Base-by-base conservation (phyloP, 371 early-diverging fungal species). In the Apophysomyces elegans region DNA sequence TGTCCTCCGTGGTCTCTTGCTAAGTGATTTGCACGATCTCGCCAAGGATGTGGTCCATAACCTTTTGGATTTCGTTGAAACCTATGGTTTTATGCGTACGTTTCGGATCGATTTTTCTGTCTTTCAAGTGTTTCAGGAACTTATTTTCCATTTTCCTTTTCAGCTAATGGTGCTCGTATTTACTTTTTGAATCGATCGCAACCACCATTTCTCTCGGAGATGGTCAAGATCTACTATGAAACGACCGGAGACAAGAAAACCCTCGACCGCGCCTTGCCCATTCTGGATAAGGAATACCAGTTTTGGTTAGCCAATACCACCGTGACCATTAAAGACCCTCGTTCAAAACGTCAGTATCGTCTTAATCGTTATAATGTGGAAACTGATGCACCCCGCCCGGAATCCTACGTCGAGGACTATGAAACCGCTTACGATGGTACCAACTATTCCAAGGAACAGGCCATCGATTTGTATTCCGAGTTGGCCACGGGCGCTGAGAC, bases 121-220 rank as follows among this genome's bases (percentile, higher is more conserved):
- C 37, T 45, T 65, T 54, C 32, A 26, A 26, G 2, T 26, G 32
- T 26, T 26, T 26, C 32, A 26, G 32, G 32, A 38, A 37, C 59
- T n/a, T 57, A 63, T 21, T 35, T 37, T 54, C 32, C 5, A 14
- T 12, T 26, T 26, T 26, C 32, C 0, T 46, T 46, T 43, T 11
- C 59, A 85, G 85, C 95, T 2, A 95, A 96, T 70, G 96, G 95
- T 12, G 88, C 90, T 5, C 84, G 96, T 36, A 85, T 88, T 45
- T 97, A 97, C 73, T 96, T 94, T 68, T 70, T 92, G 47, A 90
- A 93, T 63, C 84, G 96, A 62, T 92, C 94, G 2, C 96, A 96
- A 66, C 96, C 96, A 13, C 98, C 98, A 11, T 72, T 93, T 21
- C 71, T 94, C 21, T 72, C 85, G n/a, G 85, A 83, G 44, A 93